phyloP scores from a whole-genome alignment of 306 rosid genomes.

The Trichosanthes truncata region DNA sequence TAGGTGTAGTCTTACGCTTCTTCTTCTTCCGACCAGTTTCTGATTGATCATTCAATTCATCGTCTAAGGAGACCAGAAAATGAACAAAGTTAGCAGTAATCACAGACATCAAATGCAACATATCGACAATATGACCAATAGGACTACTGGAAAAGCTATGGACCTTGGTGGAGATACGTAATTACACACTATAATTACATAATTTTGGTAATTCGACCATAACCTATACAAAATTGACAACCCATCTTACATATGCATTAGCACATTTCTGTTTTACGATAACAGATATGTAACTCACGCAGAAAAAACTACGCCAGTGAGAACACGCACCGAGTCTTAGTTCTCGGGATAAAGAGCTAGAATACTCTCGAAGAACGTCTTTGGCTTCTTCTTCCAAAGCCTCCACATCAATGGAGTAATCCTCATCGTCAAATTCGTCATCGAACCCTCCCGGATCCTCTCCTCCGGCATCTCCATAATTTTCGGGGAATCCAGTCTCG shows the following conservation, averaged over 20 bases:
- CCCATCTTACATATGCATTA: not conserved
- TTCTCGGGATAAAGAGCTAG: constrained; percentile 42
- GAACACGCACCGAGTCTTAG: constrained; percentile 35
- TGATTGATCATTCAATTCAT: constrained; percentile 31
- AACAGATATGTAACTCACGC: not conserved
- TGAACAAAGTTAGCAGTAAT: not conserved
- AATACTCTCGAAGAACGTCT: constrained; percentile 44
- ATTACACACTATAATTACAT: not conserved
- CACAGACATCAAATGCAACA: not conserved
- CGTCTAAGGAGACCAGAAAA: constrained; percentile 42
- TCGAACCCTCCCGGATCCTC: constrained; percentile 16
- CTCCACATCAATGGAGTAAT: constrained; percentile 28
- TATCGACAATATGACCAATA: not conserved
- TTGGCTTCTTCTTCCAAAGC: constrained; percentile 64
- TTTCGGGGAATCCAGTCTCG: constrained; percentile 14
- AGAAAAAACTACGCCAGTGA: not conserved
- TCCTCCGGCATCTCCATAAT: constrained; percentile 11
- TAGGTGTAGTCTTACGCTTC: constrained; percentile 28
- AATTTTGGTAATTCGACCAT: not conserved
- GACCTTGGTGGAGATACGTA: not conserved
- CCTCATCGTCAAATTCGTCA: constrained; percentile 24
- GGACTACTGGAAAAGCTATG: not conserved
- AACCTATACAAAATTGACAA: not conserved
- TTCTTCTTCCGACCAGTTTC: constrained; percentile 33
- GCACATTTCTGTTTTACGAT: not conserved